A percentile compares a stretch with the other conserved stretches of the same genome.
Evolutionary conservation across 257 asterid species (phyloP).

Genomic region (Cinchona pubescens): DNA sequence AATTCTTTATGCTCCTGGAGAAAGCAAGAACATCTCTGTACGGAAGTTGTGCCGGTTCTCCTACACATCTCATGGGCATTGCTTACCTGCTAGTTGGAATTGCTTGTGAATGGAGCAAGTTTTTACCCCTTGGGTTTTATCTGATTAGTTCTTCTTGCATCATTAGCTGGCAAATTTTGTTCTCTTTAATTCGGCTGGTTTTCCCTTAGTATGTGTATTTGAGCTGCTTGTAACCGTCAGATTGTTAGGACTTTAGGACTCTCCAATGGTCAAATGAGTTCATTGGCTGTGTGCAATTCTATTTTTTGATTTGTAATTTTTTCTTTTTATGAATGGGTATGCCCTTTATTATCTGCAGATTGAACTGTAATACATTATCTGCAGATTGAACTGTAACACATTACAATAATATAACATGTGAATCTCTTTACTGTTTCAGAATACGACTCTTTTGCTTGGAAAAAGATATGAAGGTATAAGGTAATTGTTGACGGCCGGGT

Average conservation of each 20-base stretch:
- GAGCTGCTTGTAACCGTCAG: conserved; percentile 12
- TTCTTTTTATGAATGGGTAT: background rate
- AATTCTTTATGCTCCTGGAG: conserved; percentile 9
- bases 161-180: conserved; percentile 11
- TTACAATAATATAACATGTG: too few species aligned
- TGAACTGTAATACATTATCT: too few species aligned
- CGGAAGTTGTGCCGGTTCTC: background rate
- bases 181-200: conserved; percentile 1
- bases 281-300: background rate
- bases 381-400: too few species aligned
- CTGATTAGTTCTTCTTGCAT: background rate
- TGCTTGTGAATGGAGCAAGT: conserved; percentile 6
- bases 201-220: conserved; percentile 9
- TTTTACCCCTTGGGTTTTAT: background rate
- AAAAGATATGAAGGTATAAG: too few species aligned
- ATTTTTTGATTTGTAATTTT: background rate
- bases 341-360: background rate
- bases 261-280: background rate
- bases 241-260: background rate
- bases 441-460: too few species aligned
- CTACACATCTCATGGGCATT: background rate
- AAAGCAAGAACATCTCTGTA: background rate
- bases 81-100: background rate
- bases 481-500: too few species aligned
- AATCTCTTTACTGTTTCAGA: too few species aligned